These are phyloP conservation scores for Phoenix roebelenii DNA, from an alignment of 176 grass and related monocot genomes.

Conservation along the genomic window DNA sequence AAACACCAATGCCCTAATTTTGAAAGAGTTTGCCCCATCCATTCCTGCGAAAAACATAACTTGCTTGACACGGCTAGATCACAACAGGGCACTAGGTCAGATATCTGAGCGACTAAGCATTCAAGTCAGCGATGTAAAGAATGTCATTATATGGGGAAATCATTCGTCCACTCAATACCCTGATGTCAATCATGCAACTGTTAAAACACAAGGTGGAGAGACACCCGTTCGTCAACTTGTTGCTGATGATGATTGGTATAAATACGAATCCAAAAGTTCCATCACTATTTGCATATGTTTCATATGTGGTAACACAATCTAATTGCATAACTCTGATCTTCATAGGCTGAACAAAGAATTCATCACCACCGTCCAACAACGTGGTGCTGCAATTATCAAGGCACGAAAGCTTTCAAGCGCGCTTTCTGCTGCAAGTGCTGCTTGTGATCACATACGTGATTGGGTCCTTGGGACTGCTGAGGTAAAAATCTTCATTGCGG, in stretches of 20 bases:
- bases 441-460: conserved; percentile 92
- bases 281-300: too few relatives aligned
- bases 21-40: conserved; percentile 94
- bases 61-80: conserved; percentile 86
- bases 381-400: conserved; percentile 94
- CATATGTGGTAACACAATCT: too few relatives aligned
- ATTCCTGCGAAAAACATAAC: conserved; percentile 93
- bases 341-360: conserved; percentile 68
- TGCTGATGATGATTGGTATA: conserved; percentile 69
- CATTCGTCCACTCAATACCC: conserved; percentile 87
- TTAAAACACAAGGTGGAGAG: conserved; percentile 59
- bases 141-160: conserved; percentile 95
- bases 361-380: conserved; percentile 78
- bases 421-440: conserved; percentile 90
- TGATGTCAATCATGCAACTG: conserved; percentile 81
- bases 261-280: too few relatives aligned
- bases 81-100: conserved; percentile 91
- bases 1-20: conserved; percentile 95
- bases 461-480: conserved; percentile 93
- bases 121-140: conserved; percentile 88
- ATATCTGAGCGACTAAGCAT: conserved; percentile 69
- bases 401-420: conserved; percentile 93
- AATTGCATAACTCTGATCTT: background rate
- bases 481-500: conserved; percentile 20
- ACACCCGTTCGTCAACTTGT: conserved; percentile 77